Percentiles rank a stretch among this genome's conserved stretches.
phyloP scores from a whole-genome alignment of 345 rosid species.

The Camelina sativa region DNA sequence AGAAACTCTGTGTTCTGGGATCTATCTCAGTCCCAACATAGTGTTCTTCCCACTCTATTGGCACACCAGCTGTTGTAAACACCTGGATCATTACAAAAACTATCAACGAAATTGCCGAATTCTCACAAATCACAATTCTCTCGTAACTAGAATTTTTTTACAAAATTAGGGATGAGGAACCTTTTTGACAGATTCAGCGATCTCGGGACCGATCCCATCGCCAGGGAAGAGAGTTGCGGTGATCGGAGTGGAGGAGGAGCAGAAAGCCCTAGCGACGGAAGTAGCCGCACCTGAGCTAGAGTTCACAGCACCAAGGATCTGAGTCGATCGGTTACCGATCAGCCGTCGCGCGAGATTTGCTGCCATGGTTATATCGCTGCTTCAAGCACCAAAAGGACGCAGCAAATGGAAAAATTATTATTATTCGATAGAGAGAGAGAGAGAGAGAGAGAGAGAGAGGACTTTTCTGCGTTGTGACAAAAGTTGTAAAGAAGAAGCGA shows the following conservation, averaged over 20 bases:
- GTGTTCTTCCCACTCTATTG: slow-evolving; percentile 98
- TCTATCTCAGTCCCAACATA: slow-evolving; percentile 80
- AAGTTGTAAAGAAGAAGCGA: slow-evolving; percentile 28
- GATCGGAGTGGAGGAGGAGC: slow-evolving; percentile 63
- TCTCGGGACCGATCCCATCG: slow-evolving; percentile 99
- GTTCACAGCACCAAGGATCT: slow-evolving; percentile 49
- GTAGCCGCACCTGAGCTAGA: slow-evolving; percentile 34
- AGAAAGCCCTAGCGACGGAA: slow-evolving; percentile 60
- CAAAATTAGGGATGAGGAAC: slow-evolving; percentile 36
- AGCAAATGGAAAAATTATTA: not conserved
- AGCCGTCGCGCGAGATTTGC: slow-evolving; percentile 41
- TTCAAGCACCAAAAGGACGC: slow-evolving; percentile 42
- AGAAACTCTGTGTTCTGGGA: slow-evolving; percentile 96
- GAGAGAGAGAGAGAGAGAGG: not conserved
- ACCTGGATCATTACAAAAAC: slow-evolving; percentile 47
- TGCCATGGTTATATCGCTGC: slow-evolving; percentile 46
- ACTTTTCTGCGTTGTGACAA: slow-evolving; percentile 22
- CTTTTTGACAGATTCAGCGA: slow-evolving; percentile 95
- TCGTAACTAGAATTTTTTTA: not conserved
- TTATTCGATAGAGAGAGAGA: slow-evolving; percentile 10
- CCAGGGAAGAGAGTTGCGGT: slow-evolving; percentile 96
- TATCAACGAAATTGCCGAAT: slow-evolving; percentile 7
- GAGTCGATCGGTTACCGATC: slow-evolving; percentile 43
- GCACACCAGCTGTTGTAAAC: slow-evolving; percentile 78
- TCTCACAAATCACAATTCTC: slow-evolving; percentile 15